Conservation (phyloP, 352 stramenopile genomes). For the Phytophthora quininea region DNA sequence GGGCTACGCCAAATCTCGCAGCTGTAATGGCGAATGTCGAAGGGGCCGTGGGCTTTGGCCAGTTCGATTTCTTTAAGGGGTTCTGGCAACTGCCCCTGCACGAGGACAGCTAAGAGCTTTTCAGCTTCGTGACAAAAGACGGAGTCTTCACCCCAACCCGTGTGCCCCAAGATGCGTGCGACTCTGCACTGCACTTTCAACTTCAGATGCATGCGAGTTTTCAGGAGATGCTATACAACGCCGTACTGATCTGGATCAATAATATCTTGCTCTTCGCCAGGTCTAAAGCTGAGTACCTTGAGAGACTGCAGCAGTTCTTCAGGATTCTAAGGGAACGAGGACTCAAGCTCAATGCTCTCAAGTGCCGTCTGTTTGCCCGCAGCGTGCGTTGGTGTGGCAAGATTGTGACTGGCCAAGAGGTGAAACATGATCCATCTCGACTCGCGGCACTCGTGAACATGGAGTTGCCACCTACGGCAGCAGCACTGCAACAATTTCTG, state of each 20-base stretch:
- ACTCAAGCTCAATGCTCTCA: slow-evolving; percentile 24
- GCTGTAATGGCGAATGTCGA: slow-evolving; percentile 9
- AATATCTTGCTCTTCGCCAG: slow-evolving; percentile 29
- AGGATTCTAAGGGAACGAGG: slow-evolving; percentile 9
- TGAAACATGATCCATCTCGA: not conserved
- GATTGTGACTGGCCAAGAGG: slow-evolving; percentile 17
- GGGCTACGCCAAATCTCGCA: slow-evolving; percentile 20
- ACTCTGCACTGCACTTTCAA: not conserved
- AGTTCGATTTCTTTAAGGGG: slow-evolving; percentile 23
- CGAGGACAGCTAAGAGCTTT: slow-evolving; percentile 11
- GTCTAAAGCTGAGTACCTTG: slow-evolving; percentile 18
- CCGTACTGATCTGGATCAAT: slow-evolving; percentile 34
- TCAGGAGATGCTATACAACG: not conserved
- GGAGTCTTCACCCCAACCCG: slow-evolving; percentile 25
- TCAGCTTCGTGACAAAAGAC: slow-evolving; percentile 24
- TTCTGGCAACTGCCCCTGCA: slow-evolving; percentile 27
- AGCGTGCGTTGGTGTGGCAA: slow-evolving; percentile 16
- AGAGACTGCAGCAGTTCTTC: slow-evolving; percentile 23
- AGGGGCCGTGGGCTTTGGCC: slow-evolving; percentile 14
- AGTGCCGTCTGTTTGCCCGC: slow-evolving; percentile 21
- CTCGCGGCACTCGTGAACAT: slow-evolving; percentile 1
- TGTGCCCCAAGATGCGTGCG: not conserved
- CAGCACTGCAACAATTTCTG: slow-evolving; percentile 18
- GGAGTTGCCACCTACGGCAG: slow-evolving; percentile 3
- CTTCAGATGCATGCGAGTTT: not conserved